These are phyloP conservation scores for Acanthamoeba triangularis DNA, from an alignment of 208 protist species.

Conservation along the genomic window DNA sequence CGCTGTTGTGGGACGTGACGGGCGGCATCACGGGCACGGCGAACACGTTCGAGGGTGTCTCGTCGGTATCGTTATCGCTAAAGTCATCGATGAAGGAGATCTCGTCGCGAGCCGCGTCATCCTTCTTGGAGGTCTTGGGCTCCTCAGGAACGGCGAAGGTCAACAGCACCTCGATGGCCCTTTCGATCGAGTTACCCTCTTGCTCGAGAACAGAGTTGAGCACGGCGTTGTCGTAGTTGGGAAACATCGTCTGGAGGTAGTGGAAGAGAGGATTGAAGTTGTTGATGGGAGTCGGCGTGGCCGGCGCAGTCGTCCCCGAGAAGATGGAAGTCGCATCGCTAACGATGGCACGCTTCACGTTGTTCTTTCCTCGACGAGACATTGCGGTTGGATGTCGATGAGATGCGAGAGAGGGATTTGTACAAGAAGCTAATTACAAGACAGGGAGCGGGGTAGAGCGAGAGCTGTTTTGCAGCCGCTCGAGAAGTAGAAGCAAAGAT, in stretches of 20 bases:
- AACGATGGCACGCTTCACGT: background rate
- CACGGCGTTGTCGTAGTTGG: constrained; percentile 53
- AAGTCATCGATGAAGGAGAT: background rate
- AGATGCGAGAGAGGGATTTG: background rate
- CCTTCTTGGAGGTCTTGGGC: background rate
- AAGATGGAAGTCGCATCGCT: background rate
- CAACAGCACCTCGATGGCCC: constrained; percentile 11
- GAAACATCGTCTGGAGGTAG: constrained; percentile 45
- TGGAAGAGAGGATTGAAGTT: constrained; percentile 35
- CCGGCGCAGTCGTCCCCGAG: background rate
- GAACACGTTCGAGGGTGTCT: background rate
- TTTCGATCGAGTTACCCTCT: constrained; percentile 37
- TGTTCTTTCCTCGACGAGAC: constrained; percentile 4
- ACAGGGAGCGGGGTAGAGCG: too few relatives aligned
- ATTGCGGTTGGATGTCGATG: background rate
- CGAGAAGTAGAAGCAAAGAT: too few relatives aligned
- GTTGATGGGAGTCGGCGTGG: background rate
- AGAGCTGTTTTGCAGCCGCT: too few relatives aligned
- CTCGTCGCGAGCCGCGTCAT: background rate
- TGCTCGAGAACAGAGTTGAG: background rate
- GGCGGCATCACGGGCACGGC: background rate
- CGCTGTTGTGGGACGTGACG: background rate
- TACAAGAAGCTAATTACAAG: constrained; percentile 2
- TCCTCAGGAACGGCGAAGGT: background rate
- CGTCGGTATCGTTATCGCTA: background rate